These are phyloP conservation scores for Termitomyces sp. DNA, from an alignment of 768 basidiomycete species.

Conservation along the genomic window DNA sequence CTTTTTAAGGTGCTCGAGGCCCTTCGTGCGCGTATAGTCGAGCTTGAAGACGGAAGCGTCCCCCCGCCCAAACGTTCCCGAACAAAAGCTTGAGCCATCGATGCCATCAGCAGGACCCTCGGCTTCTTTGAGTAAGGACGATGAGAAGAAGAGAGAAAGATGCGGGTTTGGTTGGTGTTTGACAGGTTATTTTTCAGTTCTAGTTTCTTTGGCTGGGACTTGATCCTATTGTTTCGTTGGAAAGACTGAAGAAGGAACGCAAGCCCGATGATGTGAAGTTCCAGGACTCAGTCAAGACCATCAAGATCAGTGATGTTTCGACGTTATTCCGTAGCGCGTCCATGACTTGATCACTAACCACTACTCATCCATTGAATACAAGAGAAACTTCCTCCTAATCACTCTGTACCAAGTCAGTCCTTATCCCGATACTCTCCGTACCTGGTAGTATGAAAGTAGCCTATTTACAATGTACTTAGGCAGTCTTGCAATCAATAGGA, in stretches of 20 bases:
- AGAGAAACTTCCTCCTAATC: too few relatives aligned
- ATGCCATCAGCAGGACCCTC: conserved; percentile 13
- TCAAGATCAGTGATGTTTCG: conserved; percentile 36
- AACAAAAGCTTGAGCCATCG: conserved; percentile 3
- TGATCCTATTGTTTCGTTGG: neutral
- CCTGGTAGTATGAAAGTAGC: too few relatives aligned
- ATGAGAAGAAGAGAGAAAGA: conserved; percentile 37
- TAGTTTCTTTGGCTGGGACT: neutral
- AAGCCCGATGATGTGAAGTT: conserved; percentile 33
- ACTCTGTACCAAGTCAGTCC: too few relatives aligned
- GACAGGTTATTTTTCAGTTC: conserved; percentile 22
- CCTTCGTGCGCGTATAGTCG: conserved; percentile 22
- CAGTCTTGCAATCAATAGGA: too few relatives aligned
- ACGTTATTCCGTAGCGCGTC: too few relatives aligned
- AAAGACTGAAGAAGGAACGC: conserved; percentile 35
- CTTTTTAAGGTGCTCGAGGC: conserved; percentile 21
- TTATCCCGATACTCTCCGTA: too few relatives aligned
- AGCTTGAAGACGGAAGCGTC: conserved; percentile 28
- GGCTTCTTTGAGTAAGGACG: conserved; percentile 22
- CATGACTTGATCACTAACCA: too few relatives aligned
- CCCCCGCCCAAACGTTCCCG: conserved; percentile 28
- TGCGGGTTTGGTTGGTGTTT: conserved; percentile 33
- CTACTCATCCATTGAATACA: too few relatives aligned
- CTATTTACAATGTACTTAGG: too few relatives aligned
- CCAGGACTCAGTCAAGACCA: conserved; percentile 29